Evolutionary conservation across 768 basidiomycete genomes (phyloP), one percentile per base, ranked within the genome.

Genomic region (Amanita rubescens): DNA sequence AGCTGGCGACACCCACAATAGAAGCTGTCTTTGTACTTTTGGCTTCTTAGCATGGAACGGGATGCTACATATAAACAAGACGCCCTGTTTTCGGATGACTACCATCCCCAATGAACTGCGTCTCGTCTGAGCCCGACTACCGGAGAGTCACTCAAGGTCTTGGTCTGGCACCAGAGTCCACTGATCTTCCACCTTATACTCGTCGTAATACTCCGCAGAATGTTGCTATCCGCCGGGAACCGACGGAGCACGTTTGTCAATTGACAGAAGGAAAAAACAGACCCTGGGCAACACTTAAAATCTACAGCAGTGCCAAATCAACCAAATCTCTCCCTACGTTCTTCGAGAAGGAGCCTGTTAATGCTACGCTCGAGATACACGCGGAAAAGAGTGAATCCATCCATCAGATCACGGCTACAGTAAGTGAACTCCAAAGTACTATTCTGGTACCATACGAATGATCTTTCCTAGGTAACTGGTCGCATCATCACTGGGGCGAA

Each of bases 311-410:
- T 59, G 78, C 78, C 11, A 77, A 75, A 62, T 78, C 78, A 3
- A 65, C 73, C 9, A 75, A 74, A 51, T 77, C 75, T 49, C 63
- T 78, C 32, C 77, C 78, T 8, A 76, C 75, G 19, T 77, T 76
- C 62, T 75, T 74, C 59, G 77, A 80, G 69, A 79, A 76, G 67
- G 77, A 79, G 62, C 71, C 72, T 45, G 73, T 80, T 65, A 75
- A 65, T 49, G 77, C 76, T 39, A 66, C 64, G 37, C 65, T 80
- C 44, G 73, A 77, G 59, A 61, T 80, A 57, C 63, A 68, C 49
- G 76, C 75, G 24, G 76, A 78, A 57, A 73, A 70, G 64, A 76
- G 75, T 25, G 77, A 80, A 60, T 78, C 75, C 19, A 78, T 78
- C 42, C 76, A 78, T 54, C 70, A 74, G 20, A 67, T 78, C 49